Conservation (phyloP, 2,329 filamentous ascomycete genomes). For the Seiridium unicorne region DNA sequence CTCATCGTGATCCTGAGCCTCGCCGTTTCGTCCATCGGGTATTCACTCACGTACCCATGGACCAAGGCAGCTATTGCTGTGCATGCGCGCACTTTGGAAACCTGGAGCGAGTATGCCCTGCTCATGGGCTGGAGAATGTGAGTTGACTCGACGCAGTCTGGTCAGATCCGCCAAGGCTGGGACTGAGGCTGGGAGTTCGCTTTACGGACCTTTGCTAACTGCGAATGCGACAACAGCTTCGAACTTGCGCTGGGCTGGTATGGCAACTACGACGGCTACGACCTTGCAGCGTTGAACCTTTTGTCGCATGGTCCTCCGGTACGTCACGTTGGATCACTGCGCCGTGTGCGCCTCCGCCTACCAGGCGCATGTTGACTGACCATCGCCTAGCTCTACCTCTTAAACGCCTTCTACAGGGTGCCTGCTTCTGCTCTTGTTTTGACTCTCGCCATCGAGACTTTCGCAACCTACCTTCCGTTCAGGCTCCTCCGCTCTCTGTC, state of each 20-base stretch:
- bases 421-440: constrained; percentile 57
- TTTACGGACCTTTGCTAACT: background rate
- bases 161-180: too few species aligned
- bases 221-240: constrained; percentile 45
- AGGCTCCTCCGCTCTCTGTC: constrained; percentile 69
- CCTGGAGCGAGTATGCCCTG: constrained; percentile 58
- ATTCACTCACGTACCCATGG: constrained; percentile 58
- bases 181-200: background rate
- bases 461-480: constrained; percentile 72
- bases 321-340: constrained; percentile 25
- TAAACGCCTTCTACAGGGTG: constrained; percentile 75
- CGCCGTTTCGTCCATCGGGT: constrained; percentile 61
- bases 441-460: constrained; percentile 65
- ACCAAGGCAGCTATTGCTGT: constrained; percentile 64
- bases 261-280: constrained; percentile 70
- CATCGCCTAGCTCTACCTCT: constrained; percentile 61
- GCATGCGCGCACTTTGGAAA: constrained; percentile 63
- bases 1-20: constrained; percentile 55
- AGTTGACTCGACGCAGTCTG: constrained; percentile 27
- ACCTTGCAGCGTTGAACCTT: constrained; percentile 63
- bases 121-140: constrained; percentile 55
- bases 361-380: background rate
- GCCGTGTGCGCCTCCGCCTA: background rate
- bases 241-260: constrained; percentile 75
- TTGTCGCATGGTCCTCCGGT: constrained; percentile 74